Base-by-base conservation (phyloP, 495 filamentous ascomycete species). In the Polyplosphaeria fusca region DNA sequence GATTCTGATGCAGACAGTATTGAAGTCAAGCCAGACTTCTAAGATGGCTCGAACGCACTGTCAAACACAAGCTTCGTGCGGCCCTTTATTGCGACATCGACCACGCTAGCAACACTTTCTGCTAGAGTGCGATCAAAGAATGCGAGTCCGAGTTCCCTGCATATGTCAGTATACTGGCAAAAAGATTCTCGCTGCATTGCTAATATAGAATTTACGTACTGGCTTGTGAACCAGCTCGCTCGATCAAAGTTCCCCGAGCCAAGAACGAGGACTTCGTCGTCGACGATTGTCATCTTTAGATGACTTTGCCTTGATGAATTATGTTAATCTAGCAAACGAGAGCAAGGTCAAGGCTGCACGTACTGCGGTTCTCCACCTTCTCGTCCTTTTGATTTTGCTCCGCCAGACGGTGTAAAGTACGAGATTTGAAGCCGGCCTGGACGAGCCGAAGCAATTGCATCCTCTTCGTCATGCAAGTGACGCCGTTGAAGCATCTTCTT, bases 191-290 rank as follows among this genome's bases (percentile, higher is more conserved):
- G n/a, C n/a, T n/a, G n/a, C n/a, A n/a, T n/a, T n/a, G n/a, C n/a
- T n/a, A n/a, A n/a, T n/a, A n/a, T n/a, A n/a, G n/a, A n/a, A n/a
- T n/a, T n/a, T n/a, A n/a, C n/a, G n/a, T n/a, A n/a, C 18, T 89
- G 86, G 60, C 82, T 86, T 11, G 86, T 88, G 61, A 75, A 88
- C 83, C 84, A 89, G 64, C 83, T 87, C 16, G 87, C 85, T 0
- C 86, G 75, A 70, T 91, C 87, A 75, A 85, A 78, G 63, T 91
- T 91, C 25, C 84, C 86, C 54, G 84, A 88, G 1, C 87, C 87
- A 11, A 89, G 72, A 5, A 91, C 73, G 13, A 77, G 72, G 24
- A 79, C 75, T 50, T 78, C 69, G 4, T 67, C 70, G 67, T 91
- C 87, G 4, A 88, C 73, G 23, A 87, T 70, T 13, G 76, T 79